Evolutionary conservation across 139 green algal genomes (phyloP), one percentile per base, ranked within the genome.

Genomic region (Deuterostichococcus epilithicus): DNA sequence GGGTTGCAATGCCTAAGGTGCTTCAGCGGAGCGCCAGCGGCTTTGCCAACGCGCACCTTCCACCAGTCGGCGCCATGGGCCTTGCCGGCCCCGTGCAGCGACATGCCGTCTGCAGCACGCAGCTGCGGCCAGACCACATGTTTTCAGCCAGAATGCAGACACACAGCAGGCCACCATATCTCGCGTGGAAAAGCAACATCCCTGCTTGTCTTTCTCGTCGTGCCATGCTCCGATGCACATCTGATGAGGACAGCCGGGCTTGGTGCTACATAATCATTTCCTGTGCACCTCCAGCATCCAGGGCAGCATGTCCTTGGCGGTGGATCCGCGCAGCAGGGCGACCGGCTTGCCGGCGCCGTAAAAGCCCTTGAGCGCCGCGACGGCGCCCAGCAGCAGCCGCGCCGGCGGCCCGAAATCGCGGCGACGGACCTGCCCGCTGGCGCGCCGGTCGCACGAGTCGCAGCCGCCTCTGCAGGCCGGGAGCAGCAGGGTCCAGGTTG

Each of bases 11-110:
- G n/a, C n/a, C n/a, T n/a, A n/a, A n/a, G n/a, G n/a, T n/a, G n/a
- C n/a, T n/a, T n/a, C n/a, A n/a, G n/a, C n/a, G n/a, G n/a, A n/a
- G n/a, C n/a, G n/a, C n/a, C n/a, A n/a, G n/a, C n/a, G n/a, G n/a
- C n/a, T n/a, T n/a, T n/a, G n/a, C 10, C 18, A n/a, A 3, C 13
- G 28, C 10, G 20, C 52, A 63, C 52, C 52, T 63, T 63, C 52
- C 52, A 63, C 52, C 52, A 63, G 52, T 73, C 60, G 42, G 63
- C 34, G 60, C 60, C 60, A n/a, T 25, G 25, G 25, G 38, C 32
- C 38, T 33, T 76, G 74, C 88, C 88, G 1, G 79, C 74, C 3
- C 86, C 86, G 68, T 90, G 77, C 68, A 92, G 81, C 47, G 25
- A n/a, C 13, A 67, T 73, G 79, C 70, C 81, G 5, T 79, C 68